A percentile compares a stretch with the other conserved stretches of the same genome.
Conservation (phyloP, 306 rosid genomes). For the Cicer yamashitae region DNA sequence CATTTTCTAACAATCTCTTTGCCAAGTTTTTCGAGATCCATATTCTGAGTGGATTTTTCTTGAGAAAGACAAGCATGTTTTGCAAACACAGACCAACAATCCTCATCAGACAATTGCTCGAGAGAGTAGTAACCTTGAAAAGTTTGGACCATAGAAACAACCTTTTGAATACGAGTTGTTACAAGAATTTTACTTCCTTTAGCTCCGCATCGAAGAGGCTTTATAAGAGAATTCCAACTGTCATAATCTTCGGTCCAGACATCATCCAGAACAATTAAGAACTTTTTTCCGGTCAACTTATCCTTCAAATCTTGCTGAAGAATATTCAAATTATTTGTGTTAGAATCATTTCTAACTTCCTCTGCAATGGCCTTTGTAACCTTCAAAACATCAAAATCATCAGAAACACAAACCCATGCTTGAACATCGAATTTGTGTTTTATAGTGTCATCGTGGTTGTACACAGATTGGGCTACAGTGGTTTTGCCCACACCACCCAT, state of each 20-base stretch:
- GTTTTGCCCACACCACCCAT: constrained; percentile 17
- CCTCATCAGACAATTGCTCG: background rate
- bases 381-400: background rate
- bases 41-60: fast-evolving
- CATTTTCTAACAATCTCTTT: constrained; percentile 30
- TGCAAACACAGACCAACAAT: constrained; percentile 19
- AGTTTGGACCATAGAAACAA: constrained; percentile 7
- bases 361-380: background rate
- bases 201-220: background rate
- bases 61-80: constrained; percentile 9
- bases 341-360: background rate
- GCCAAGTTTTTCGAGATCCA: background rate
- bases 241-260: background rate
- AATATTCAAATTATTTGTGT: background rate
- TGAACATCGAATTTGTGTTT: background rate
- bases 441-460: background rate
- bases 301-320: background rate
- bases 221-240: background rate
- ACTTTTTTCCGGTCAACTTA: background rate
- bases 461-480: background rate
- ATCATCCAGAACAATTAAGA: constrained; percentile 18
- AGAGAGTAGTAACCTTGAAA: background rate
- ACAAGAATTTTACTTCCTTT: constrained; percentile 21
- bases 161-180: background rate
- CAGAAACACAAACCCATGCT: constrained; percentile 24